These are phyloP conservation scores for Xylaria flabelliformis DNA, from an alignment of 495 filamentous ascomycete genomes.

Conservation along the genomic window DNA sequence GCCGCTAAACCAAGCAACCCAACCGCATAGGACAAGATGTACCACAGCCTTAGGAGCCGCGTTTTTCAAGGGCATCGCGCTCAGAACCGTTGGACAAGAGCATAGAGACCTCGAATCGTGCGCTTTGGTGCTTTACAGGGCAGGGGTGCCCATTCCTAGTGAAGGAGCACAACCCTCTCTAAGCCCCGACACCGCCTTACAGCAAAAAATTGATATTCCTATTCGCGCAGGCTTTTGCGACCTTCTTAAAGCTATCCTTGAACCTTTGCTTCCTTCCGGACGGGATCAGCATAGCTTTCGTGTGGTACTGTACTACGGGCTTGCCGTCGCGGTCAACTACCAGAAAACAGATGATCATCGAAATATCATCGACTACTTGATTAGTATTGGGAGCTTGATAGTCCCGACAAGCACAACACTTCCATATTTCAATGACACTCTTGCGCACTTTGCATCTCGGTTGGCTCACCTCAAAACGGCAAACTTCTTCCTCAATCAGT, in stretches of 20 bases:
- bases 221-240: not conserved
- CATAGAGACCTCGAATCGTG: conserved; percentile 4
- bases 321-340: not conserved
- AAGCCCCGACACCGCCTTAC: not conserved
- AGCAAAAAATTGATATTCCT: not conserved
- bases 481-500: not conserved
- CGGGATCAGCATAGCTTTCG: not conserved
- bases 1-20: not conserved
- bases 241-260: not conserved
- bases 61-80: not conserved
- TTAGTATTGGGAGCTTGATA: not conserved
- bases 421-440: not conserved
- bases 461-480: not conserved
- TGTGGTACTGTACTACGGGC: not conserved
- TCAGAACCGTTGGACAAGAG: not conserved
- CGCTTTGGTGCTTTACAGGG: not conserved
- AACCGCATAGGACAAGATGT: not conserved
- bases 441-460: not conserved
- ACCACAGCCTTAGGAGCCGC: not conserved
- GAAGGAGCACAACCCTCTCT: not conserved
- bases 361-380: not conserved
- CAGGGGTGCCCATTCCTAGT: not conserved
- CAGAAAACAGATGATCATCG: not conserved
- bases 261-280: not conserved
- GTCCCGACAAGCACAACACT: not conserved